Conservation (phyloP, 345 rosid genomes). For the Citrus trifoliata region DNA sequence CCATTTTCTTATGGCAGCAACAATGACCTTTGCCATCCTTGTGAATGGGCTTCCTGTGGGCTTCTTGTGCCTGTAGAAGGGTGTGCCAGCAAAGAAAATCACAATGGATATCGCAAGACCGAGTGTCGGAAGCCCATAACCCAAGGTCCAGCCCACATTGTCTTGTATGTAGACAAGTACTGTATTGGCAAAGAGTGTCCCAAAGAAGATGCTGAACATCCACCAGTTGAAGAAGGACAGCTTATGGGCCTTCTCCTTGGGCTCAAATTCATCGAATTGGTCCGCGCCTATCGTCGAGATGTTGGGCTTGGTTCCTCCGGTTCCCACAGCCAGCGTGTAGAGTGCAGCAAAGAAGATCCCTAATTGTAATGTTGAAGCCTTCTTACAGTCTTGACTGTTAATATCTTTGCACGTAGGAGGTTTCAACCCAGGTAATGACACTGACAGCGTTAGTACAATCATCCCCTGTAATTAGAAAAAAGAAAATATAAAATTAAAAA, state of each 20-base stretch:
- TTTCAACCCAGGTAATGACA: conserved; percentile 55
- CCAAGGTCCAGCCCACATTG: conserved; percentile 80
- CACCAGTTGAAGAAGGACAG: conserved; percentile 99
- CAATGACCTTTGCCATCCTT: conserved; percentile 69
- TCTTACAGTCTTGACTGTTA: conserved; percentile 39
- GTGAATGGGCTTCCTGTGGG: conserved; percentile 78
- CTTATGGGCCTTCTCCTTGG: conserved; percentile 69
- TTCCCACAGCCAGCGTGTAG: conserved; percentile 71
- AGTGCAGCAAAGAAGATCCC: conserved; percentile 71
- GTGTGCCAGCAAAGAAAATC: conserved; percentile 71
- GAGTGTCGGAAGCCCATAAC: conserved; percentile 74
- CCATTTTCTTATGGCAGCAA: conserved; percentile 66
- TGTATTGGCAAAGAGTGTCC: conserved; percentile 83
- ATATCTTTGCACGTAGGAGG: conserved; percentile 54
- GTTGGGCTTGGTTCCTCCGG: conserved; percentile 93
- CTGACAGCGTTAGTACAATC: conserved; percentile 64
- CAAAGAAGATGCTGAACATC: conserved; percentile 90
- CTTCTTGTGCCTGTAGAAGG: conserved; percentile 59
- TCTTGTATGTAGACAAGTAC: conserved; percentile 85
- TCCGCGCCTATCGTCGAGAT: conserved; percentile 92
- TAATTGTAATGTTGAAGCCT: conserved; percentile 56
- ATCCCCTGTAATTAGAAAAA: conserved; percentile 55
- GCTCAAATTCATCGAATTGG: conserved; percentile 82
- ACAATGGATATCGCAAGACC: conserved; percentile 57
- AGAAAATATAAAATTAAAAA: background rate